Conservation (phyloP, 805 yeast genomes). For the Sugiyamaella smithiae region DNA sequence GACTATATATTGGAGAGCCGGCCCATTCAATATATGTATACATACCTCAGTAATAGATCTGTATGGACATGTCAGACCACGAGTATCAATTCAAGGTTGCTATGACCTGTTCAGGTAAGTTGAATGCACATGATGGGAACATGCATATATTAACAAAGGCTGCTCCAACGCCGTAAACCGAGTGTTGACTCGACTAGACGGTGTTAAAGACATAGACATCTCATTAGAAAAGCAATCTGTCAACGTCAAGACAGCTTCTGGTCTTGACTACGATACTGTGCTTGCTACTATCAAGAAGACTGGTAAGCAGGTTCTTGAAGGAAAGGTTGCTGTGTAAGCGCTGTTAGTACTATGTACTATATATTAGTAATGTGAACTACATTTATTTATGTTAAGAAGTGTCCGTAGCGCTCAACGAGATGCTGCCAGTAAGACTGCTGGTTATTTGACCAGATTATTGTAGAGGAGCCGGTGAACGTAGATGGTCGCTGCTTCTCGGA, state of each 20-base stretch:
- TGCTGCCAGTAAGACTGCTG: too few relatives aligned
- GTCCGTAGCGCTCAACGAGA: too few relatives aligned
- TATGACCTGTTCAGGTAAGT: constrained; percentile 70
- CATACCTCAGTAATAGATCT: too few relatives aligned
- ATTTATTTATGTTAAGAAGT: too few relatives aligned
- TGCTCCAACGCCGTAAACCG: constrained; percentile 85
- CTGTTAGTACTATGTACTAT: too few relatives aligned
- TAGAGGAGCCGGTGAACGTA: too few relatives aligned
- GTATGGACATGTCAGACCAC: constrained; percentile 40
- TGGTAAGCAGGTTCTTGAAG: constrained; percentile 77
- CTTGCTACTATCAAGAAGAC: constrained; percentile 80
- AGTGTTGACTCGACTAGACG: constrained; percentile 66
- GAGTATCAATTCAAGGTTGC: constrained; percentile 77
- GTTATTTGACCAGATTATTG: too few relatives aligned
- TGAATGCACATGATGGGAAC: neutral
- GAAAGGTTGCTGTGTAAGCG: constrained; percentile 48
- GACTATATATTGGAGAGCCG: too few relatives aligned
- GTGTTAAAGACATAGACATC: constrained; percentile 69
- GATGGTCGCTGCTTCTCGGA: too few relatives aligned
- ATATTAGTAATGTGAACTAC: too few relatives aligned
- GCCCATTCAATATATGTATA: too few relatives aligned
- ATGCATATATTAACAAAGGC: constrained; percentile 38
- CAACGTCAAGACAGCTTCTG: constrained; percentile 58
- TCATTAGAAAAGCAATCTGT: constrained; percentile 81
- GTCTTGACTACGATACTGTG: constrained; percentile 71